These are phyloP conservation scores for Heliamphora ciliata DNA, from an alignment of 179 eudicot genomes.

Conservation along the genomic window DNA sequence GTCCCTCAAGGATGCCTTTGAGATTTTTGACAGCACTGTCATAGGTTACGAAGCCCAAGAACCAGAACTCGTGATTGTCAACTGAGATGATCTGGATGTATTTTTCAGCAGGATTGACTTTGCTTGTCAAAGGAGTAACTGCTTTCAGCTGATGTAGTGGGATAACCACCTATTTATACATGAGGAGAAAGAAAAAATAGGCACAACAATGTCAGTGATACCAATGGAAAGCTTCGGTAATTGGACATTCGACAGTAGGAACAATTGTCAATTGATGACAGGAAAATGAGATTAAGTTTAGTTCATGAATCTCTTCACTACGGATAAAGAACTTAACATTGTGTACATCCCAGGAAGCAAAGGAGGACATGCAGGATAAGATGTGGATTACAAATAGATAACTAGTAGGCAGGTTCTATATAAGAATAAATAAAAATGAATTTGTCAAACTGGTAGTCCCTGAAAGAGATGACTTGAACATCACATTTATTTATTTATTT, in stretches of 20 bases:
- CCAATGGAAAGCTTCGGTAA: not conserved
- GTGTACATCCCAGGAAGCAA: too few species aligned
- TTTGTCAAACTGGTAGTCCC: too few species aligned
- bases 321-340: too few species aligned
- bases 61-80: constrained; percentile 97
- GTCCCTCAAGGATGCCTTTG: constrained; percentile 42
- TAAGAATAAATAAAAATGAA: too few species aligned
- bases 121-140: constrained; percentile 78
- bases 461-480: not conserved
- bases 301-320: too few species aligned
- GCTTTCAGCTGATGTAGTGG: constrained; percentile 82
- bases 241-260: not conserved
- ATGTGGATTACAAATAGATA: too few species aligned
- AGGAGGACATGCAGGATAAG: too few species aligned
- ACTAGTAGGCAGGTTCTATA: too few species aligned
- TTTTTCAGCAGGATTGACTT: constrained; percentile 68
- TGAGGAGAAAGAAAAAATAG: not conserved
- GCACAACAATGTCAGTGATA: constrained; percentile 15
- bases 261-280: not conserved
- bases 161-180: constrained; percentile 51
- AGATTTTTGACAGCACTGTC: constrained; percentile 77
- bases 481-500: not conserved
- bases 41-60: constrained; percentile 79
- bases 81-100: constrained; percentile 81
- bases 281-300: not conserved